phyloP scores from a whole-genome alignment of 2,329 filamentous ascomycete genomes.

The Paradendryphiella salina region DNA sequence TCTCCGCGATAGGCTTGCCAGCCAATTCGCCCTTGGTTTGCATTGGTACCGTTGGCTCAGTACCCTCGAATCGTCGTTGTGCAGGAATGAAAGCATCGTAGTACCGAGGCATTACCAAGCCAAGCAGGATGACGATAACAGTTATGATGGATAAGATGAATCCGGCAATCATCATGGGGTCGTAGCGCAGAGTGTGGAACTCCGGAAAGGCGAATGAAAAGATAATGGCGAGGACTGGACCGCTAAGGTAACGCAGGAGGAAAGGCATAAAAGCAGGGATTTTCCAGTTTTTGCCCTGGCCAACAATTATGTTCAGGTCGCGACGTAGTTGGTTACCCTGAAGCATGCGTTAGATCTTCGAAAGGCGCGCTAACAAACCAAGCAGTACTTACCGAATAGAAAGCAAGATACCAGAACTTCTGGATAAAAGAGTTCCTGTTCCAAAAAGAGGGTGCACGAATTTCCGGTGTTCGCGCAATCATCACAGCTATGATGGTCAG shows the following conservation, averaged over 20 bases:
- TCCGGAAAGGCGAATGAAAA: slow-evolving; percentile 43
- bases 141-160: slow-evolving; percentile 40
- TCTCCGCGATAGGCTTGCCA: slow-evolving; percentile 20
- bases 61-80: slow-evolving; percentile 53
- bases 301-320: slow-evolving; percentile 60
- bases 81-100: slow-evolving; percentile 58
- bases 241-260: slow-evolving; percentile 45
- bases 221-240: slow-evolving; percentile 41
- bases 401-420: slow-evolving; percentile 58
- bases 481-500: slow-evolving; percentile 48
- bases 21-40: slow-evolving; percentile 34
- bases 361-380: not conserved
- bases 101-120: slow-evolving; percentile 58
- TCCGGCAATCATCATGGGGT: slow-evolving; percentile 44
- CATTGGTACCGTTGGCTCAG: slow-evolving; percentile 38
- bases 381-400: slow-evolving; percentile 58
- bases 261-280: slow-evolving; percentile 58
- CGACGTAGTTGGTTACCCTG: slow-evolving; percentile 53
- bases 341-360: not conserved
- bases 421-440: slow-evolving; percentile 44
- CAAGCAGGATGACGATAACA: slow-evolving; percentile 53
- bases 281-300: slow-evolving; percentile 59
- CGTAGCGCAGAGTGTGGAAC: slow-evolving; percentile 37
- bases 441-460: slow-evolving; percentile 51
- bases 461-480: slow-evolving; percentile 51